Percentiles rank a stretch among this genome's conserved stretches.
Conservation (phyloP, 257 asterid species). For the Nicotiana knightiana region DNA sequence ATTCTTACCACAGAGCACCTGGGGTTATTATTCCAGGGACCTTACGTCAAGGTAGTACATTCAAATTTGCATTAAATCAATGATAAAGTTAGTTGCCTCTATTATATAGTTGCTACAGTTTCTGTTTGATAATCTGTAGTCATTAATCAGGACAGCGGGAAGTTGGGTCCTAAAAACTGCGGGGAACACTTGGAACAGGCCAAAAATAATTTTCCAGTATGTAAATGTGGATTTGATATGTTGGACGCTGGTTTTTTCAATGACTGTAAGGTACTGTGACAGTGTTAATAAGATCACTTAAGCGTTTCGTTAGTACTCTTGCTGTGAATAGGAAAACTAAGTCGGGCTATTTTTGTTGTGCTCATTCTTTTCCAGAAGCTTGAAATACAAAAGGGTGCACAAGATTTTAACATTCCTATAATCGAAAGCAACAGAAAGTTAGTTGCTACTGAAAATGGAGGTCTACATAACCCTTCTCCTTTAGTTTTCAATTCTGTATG, state of each 20-base stretch:
- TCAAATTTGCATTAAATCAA: constrained; percentile 6
- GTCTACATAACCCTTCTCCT: constrained; percentile 56
- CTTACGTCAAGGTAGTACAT: constrained; percentile 42
- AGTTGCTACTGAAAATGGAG: constrained; percentile 74
- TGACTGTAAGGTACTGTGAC: constrained; percentile 45
- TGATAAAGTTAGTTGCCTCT: background rate
- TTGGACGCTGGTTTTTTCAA: constrained; percentile 69
- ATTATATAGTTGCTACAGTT: background rate
- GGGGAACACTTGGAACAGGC: constrained; percentile 35
- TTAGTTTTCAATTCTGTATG: constrained; percentile 61
- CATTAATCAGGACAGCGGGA: constrained; percentile 57
- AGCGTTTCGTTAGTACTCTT: background rate
- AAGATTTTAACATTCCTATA: constrained; percentile 57
- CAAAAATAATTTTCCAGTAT: constrained; percentile 20
- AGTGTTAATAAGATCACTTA: background rate
- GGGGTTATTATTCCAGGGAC: constrained; percentile 38
- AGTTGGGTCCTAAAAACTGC: constrained; percentile 22
- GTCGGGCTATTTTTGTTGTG: background rate
- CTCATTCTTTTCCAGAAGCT: constrained; percentile 31
- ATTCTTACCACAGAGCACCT: constrained; percentile 33
- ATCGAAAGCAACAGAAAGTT: constrained; percentile 48
- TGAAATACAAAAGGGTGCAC: constrained; percentile 71
- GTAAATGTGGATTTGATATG: constrained; percentile 34
- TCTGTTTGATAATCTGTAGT: constrained; percentile 10
- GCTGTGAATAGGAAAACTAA: background rate